phyloP scores from a whole-genome alignment of 495 filamentous ascomycete species.

The Penicillium argentinense region DNA sequence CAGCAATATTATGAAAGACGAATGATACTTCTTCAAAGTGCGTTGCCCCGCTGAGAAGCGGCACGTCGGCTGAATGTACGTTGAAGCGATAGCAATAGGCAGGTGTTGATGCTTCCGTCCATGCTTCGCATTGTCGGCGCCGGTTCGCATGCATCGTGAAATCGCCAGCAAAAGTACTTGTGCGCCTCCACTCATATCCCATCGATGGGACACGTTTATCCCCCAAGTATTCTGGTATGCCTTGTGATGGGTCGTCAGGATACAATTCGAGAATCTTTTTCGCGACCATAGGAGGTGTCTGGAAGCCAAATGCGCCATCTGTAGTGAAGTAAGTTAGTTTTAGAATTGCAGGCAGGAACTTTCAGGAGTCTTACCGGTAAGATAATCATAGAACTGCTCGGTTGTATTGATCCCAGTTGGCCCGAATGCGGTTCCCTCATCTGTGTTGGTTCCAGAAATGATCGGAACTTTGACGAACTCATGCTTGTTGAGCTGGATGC shows the following conservation, averaged over 20 bases:
- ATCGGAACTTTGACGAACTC: conserved; percentile 51
- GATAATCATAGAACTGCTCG: conserved; percentile 43
- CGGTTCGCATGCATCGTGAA: conserved; percentile 55
- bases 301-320: conserved; percentile 31
- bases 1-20: conserved; percentile 58
- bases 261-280: conserved; percentile 47
- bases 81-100: conserved; percentile 68
- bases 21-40: conserved; percentile 63
- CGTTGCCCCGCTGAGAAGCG: conserved; percentile 40
- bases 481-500: conserved; percentile 30
- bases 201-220: conserved; percentile 37
- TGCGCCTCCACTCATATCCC: conserved; percentile 50
- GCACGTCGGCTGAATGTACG: conserved; percentile 40
- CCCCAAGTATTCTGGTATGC: conserved; percentile 46
- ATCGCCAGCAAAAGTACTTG: conserved; percentile 55
- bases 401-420: conserved; percentile 46
- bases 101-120: conserved; percentile 40
- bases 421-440: conserved; percentile 50
- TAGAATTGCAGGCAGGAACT: not conserved
- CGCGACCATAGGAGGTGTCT: conserved; percentile 33
- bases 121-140: conserved; percentile 54
- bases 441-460: conserved; percentile 46
- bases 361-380: conserved; percentile 29
- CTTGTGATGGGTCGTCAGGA: conserved; percentile 47
- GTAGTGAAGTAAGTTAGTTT: not conserved